Percentiles rank a stretch among this genome's conserved stretches.
Evolutionary conservation across 2,329 filamentous ascomycete species (phyloP).

Genomic region (Coniochaeta pulveracea): DNA sequence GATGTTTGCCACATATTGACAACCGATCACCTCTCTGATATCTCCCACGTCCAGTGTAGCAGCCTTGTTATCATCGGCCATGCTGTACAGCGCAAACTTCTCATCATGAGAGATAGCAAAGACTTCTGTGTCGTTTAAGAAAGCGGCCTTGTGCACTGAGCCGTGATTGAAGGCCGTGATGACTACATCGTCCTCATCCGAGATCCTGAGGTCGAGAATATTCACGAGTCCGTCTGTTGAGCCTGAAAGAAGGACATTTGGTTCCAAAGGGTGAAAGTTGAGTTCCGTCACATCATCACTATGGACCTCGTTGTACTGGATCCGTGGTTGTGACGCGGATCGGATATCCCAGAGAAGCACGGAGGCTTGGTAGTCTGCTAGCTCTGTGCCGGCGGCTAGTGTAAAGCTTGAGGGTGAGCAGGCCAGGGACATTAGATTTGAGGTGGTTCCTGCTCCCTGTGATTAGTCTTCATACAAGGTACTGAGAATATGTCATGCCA

Average conservation of each 20-base stretch:
- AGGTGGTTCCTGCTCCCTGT: slow-evolving; percentile 4
- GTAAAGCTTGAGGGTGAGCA: slow-evolving; percentile 44
- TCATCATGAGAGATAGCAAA: slow-evolving; percentile 72
- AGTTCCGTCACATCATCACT: slow-evolving; percentile 58
- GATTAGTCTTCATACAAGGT: slow-evolving; percentile 16
- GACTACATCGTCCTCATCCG: slow-evolving; percentile 67
- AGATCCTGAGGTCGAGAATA: slow-evolving; percentile 58
- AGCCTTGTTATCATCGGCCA: slow-evolving; percentile 48
- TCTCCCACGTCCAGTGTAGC: slow-evolving; percentile 51
- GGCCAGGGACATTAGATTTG: slow-evolving; percentile 50
- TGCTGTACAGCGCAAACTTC: slow-evolving; percentile 60
- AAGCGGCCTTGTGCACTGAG: slow-evolving; percentile 65
- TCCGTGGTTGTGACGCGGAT: slow-evolving; percentile 29
- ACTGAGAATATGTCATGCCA: slow-evolving; percentile 13
- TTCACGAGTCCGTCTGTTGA: slow-evolving; percentile 74
- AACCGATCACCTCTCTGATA: slow-evolving; percentile 50
- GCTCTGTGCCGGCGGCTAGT: slow-evolving; percentile 63
- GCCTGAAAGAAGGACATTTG: slow-evolving; percentile 57
- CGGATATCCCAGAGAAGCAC: slow-evolving; percentile 54
- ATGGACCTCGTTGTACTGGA: slow-evolving; percentile 53
- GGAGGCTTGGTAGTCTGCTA: slow-evolving; percentile 50
- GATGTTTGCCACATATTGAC: slow-evolving; percentile 65
- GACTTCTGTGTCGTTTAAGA: slow-evolving; percentile 53
- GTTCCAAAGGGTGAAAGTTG: slow-evolving; percentile 48
- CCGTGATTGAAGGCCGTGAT: slow-evolving; percentile 70